A percentile compares a stretch with the other conserved stretches of the same genome.
Evolutionary conservation across 176 grass and related monocot genomes (phyloP).

Genomic region (Lolium multiflorum): DNA sequence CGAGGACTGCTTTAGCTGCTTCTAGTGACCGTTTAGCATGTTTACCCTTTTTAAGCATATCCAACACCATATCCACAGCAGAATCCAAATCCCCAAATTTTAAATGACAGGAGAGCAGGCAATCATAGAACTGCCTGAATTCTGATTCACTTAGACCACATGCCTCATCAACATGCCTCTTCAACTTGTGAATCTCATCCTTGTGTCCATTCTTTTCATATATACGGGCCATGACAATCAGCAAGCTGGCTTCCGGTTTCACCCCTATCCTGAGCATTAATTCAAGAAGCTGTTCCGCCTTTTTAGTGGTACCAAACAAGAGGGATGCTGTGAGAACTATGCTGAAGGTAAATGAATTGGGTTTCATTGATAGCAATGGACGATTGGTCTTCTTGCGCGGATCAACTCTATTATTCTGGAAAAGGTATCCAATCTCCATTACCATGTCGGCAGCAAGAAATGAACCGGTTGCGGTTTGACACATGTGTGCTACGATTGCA

Average conservation of each 20-base stretch:
- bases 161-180: slow-evolving; percentile 73
- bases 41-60: slow-evolving; percentile 82
- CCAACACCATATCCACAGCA: slow-evolving; percentile 74
- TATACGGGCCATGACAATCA: slow-evolving; percentile 81
- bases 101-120: slow-evolving; percentile 75
- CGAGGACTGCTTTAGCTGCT: slow-evolving; percentile 68
- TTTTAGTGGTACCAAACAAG: slow-evolving; percentile 73
- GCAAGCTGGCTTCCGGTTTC: slow-evolving; percentile 63
- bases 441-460: slow-evolving; percentile 77
- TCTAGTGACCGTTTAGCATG: slow-evolving; percentile 67
- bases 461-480: slow-evolving; percentile 63
- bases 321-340: slow-evolving; percentile 76
- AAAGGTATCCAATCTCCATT: slow-evolving; percentile 83
- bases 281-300: slow-evolving; percentile 84
- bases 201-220: slow-evolving; percentile 89
- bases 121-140: slow-evolving; percentile 80
- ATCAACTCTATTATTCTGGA: slow-evolving; percentile 81
- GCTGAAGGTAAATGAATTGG: slow-evolving; percentile 69
- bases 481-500: slow-evolving; percentile 75
- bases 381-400: slow-evolving; percentile 75
- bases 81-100: slow-evolving; percentile 81
- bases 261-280: slow-evolving; percentile 70
- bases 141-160: slow-evolving; percentile 71
- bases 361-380: slow-evolving; percentile 72
- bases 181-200: slow-evolving; percentile 79